Conservation (phyloP, 495 filamentous ascomycete species). For the Penicillium simplicissimum region DNA sequence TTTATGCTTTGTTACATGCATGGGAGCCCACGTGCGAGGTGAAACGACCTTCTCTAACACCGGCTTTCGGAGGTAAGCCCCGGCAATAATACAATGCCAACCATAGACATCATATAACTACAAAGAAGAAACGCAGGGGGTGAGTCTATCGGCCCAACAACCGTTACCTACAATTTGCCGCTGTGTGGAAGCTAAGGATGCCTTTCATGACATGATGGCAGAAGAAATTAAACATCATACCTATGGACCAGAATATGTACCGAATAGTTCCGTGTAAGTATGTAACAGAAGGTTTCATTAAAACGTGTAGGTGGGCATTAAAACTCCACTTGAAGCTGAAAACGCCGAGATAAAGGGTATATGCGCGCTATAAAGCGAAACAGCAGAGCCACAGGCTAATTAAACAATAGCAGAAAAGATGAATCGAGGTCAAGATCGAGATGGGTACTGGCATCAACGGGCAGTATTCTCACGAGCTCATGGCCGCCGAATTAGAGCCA, state of each 20-base stretch:
- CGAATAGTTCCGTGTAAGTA: neutral
- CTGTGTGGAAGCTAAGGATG: too few relatives aligned
- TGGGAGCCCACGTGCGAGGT: neutral
- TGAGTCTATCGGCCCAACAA: neutral
- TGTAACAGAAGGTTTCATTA: neutral
- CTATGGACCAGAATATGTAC: neutral
- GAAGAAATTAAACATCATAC: neutral
- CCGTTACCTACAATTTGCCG: neutral
- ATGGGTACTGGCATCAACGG: neutral
- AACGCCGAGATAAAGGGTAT: slow-evolving; percentile 9
- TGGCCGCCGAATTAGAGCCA: slow-evolving; percentile 52
- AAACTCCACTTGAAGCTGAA: neutral
- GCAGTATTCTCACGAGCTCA: neutral
- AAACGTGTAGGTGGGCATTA: neutral
- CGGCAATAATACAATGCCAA: too few relatives aligned
- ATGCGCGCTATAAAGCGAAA: slow-evolving; percentile 8
- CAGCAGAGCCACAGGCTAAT: neutral
- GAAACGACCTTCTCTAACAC: neutral
- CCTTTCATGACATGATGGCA: too few relatives aligned
- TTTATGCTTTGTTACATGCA: neutral
- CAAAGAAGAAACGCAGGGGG: neutral
- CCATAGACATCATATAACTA: too few relatives aligned
- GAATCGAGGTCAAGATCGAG: too few relatives aligned
- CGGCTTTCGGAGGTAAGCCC: too few relatives aligned
- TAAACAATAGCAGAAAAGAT: neutral